Conservation (phyloP, 768 basidiomycete species). For the Trametes meyenii region DNA sequence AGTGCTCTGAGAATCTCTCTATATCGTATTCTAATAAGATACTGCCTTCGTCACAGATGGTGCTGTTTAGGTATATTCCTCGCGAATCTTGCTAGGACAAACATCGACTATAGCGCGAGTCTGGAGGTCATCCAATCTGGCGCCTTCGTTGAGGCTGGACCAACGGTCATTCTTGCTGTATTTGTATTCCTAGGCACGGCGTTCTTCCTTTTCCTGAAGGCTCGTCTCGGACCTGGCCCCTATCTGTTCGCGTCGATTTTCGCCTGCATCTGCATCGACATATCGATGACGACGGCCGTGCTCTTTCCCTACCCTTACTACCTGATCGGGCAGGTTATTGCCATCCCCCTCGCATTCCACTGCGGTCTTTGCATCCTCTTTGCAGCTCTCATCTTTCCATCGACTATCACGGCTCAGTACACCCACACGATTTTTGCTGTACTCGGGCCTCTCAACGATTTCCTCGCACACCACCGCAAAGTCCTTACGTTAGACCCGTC, state of each 20-base stretch:
- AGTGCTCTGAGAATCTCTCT: slow-evolving; percentile 31
- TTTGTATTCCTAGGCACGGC: slow-evolving; percentile 66
- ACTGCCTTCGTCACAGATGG: too few relatives aligned
- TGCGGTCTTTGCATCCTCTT: slow-evolving; percentile 54
- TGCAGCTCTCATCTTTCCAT: slow-evolving; percentile 63
- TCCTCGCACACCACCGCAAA: slow-evolving; percentile 49
- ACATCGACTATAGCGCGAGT: slow-evolving; percentile 44
- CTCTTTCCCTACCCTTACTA: slow-evolving; percentile 73
- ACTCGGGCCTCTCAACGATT: slow-evolving; percentile 49
- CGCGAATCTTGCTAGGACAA: slow-evolving; percentile 55
- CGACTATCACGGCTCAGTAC: slow-evolving; percentile 62
- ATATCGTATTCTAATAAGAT: neutral
- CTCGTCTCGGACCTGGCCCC: slow-evolving; percentile 63
- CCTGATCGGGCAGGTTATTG: slow-evolving; percentile 52
- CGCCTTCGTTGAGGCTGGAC: slow-evolving; percentile 58
- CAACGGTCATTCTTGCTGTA: slow-evolving; percentile 58
- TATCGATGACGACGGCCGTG: slow-evolving; percentile 55
- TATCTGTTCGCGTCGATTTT: slow-evolving; percentile 59
- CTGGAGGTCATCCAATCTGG: slow-evolving; percentile 48
- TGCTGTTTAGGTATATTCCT: slow-evolving; percentile 64
- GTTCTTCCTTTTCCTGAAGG: slow-evolving; percentile 61
- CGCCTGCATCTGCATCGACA: slow-evolving; percentile 64
- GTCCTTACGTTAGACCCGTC: slow-evolving; percentile 49
- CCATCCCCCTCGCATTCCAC: slow-evolving; percentile 63
- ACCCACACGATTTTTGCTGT: slow-evolving; percentile 51